These are phyloP conservation scores for Penicillium flavigenum DNA, from an alignment of 495 filamentous ascomycete species.

Conservation along the genomic window DNA sequence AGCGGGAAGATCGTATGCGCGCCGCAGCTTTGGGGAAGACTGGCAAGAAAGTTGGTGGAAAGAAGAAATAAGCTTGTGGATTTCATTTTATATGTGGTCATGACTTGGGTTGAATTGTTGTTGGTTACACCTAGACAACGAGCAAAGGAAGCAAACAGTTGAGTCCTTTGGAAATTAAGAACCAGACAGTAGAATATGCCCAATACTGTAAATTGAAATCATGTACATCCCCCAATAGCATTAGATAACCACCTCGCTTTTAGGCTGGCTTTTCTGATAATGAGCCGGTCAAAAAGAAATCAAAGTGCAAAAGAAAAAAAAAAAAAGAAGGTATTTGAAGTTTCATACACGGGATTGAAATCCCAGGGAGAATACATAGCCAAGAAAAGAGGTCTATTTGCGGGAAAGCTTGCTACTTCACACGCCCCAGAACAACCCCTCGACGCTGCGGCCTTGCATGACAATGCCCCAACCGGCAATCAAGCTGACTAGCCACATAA, in stretches of 20 bases:
- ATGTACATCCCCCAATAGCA: constrained; percentile 18
- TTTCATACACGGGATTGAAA: constrained; percentile 22
- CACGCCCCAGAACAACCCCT: constrained; percentile 49
- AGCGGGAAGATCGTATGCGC: constrained; percentile 39
- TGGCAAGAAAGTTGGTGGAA: constrained; percentile 35
- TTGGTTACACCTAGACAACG: neutral
- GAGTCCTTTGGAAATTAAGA: neutral
- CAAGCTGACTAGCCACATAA: constrained; percentile 64
- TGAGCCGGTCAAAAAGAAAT: constrained; percentile 12
- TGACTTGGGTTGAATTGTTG: constrained; percentile 5
- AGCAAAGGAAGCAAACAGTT: neutral
- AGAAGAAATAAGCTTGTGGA: constrained; percentile 36
- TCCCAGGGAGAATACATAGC: constrained; percentile 1
- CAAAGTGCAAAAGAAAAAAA: constrained; percentile 6
- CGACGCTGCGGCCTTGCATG: constrained; percentile 44
- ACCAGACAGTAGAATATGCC: constrained; percentile 1
- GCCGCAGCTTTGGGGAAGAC: constrained; percentile 33
- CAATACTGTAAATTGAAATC: constrained; percentile 4
- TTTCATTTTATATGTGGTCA: constrained; percentile 6
- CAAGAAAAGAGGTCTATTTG: neutral
- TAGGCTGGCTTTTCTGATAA: neutral
- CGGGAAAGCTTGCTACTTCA: constrained; percentile 19
- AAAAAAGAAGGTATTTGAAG: neutral
- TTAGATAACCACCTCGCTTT: constrained; percentile 17
- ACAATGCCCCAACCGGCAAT: constrained; percentile 49